Conservation (phyloP, 345 rosid species). For the Ceriops tagal region DNA sequence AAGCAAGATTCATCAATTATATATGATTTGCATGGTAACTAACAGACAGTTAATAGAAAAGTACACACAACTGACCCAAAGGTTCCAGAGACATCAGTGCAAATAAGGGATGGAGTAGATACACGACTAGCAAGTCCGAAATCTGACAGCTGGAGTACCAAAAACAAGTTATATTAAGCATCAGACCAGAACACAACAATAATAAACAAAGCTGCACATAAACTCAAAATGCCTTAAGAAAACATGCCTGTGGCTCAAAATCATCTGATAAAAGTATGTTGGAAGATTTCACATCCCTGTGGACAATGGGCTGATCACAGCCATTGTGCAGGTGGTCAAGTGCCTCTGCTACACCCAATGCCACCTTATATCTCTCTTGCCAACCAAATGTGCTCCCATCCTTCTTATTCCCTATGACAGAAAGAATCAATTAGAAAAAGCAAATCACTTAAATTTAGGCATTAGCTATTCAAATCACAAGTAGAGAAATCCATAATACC, state of each 20-base stretch:
- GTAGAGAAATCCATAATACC: constrained; percentile 43
- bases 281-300: constrained; percentile 92
- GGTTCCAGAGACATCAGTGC: constrained; percentile 80
- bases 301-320: constrained; percentile 70
- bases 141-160: constrained; percentile 78
- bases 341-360: constrained; percentile 87
- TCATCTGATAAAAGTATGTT: constrained; percentile 86
- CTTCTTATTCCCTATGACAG: constrained; percentile 55
- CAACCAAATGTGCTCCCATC: constrained; percentile 60
- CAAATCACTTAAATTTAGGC: constrained; percentile 13
- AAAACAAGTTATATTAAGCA: constrained; percentile 18
- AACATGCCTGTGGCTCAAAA: constrained; percentile 87
- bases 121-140: constrained; percentile 82
- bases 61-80: constrained; percentile 62
- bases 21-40: neutral
- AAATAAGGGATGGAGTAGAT: constrained; percentile 42
- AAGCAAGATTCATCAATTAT: constrained; percentile 9
- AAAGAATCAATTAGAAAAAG: constrained; percentile 6
- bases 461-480: constrained; percentile 7
- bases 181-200: neutral
- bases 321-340: constrained; percentile 71
- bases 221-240: neutral
- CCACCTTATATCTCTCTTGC: constrained; percentile 80
- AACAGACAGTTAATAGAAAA: constrained; percentile 2
- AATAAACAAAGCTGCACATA: constrained; percentile 5